Evolutionary conservation across 768 basidiomycete species (phyloP), one percentile per base, ranked within the genome.

Genomic region (Russula virescens): DNA sequence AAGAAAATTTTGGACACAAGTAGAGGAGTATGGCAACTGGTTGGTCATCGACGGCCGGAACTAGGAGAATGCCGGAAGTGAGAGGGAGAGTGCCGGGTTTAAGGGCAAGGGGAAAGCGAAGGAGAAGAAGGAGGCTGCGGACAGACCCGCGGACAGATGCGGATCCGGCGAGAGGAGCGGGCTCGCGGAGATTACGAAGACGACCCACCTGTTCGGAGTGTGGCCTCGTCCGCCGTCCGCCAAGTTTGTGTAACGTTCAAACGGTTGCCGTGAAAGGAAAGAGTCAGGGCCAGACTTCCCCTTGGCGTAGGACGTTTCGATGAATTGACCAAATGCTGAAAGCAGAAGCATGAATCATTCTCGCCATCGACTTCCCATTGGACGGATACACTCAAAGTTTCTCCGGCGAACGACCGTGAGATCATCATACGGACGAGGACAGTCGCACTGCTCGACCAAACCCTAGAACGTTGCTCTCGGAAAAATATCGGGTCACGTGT

Each of bases 181-280:
- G 61, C 58, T 60, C 63, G 63, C 63, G 58, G 63, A 64, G 63
- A 64, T 64, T 64, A 64, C 63, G 63, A 64, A 59, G 6, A 19
- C n/a, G 16, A 55, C 62, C 62, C 57, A 47, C 28, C 28, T 58
- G 62, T n/a, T 49, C 62, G 56, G 62, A 58, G 62, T 58, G 62
- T 63, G 62, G 62, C 50, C 56, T 18, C 10, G 5, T n/a, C 61
- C 54, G 47, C 19, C 21, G 5, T n/a, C 61, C 54, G 47, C 19
- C 21, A 49, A 50, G 25, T 62, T 49, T 54, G 60, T 40, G 38
- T n/a, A 45, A 21, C n/a, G 40, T 58, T 58, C 48, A n/a, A 42
- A 51, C 40, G 14, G 43, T 23, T 45, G n/a, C 48, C 26, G 34
- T 18, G 46, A 63, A 51, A 63, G 62, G 61, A 35, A 58, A 48